phyloP scores from a whole-genome alignment of 129 eudicot species.

The Arctium minus region DNA sequence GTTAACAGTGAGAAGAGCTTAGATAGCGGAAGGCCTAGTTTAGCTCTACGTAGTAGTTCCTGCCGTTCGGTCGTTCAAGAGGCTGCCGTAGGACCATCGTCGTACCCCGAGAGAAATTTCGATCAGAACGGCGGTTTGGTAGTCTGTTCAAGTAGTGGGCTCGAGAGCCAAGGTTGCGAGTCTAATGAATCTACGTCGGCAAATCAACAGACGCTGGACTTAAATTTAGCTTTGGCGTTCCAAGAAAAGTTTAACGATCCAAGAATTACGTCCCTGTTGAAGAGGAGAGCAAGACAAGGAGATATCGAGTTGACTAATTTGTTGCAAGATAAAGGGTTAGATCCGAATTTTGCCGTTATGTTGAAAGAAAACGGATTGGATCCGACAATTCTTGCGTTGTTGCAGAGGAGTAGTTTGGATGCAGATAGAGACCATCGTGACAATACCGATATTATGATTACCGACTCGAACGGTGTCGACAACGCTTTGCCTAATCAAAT shows the following conservation, averaged over 20 bases:
- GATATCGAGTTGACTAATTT: slow-evolving; percentile 75
- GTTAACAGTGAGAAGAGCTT: slow-evolving; percentile 79
- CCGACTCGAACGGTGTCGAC: slow-evolving; percentile 58
- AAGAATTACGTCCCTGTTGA: slow-evolving; percentile 74
- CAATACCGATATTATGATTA: slow-evolving; percentile 51
- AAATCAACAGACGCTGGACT: slow-evolving; percentile 66
- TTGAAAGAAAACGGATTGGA: slow-evolving; percentile 94
- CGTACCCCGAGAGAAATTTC: slow-evolving; percentile 45
- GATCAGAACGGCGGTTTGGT: slow-evolving; percentile 52
- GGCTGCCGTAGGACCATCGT: slow-evolving; percentile 64
- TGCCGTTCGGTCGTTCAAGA: slow-evolving; percentile 90
- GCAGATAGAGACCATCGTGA: slow-evolving; percentile 98
- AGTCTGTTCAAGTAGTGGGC: slow-evolving; percentile 81
- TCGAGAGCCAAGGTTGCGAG: slow-evolving; percentile 91
- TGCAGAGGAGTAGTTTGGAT: slow-evolving; percentile 98
- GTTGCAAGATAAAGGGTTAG: slow-evolving; percentile 91
- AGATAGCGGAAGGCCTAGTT: slow-evolving; percentile 97
- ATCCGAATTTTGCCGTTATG: slow-evolving; percentile 98
- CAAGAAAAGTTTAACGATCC: slow-evolving; percentile 94
- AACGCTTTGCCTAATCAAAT: slow-evolving; percentile 69
- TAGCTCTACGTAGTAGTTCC: slow-evolving; percentile 75
- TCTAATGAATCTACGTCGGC: slow-evolving; percentile 73
- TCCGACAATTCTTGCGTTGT: slow-evolving; percentile 84
- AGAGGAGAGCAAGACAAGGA: slow-evolving; percentile 64
- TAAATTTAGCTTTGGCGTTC: slow-evolving; percentile 80